These are phyloP conservation scores for Adansonia rubrostipa DNA, from an alignment of 441 rosid genomes.

Conservation along the genomic window DNA sequence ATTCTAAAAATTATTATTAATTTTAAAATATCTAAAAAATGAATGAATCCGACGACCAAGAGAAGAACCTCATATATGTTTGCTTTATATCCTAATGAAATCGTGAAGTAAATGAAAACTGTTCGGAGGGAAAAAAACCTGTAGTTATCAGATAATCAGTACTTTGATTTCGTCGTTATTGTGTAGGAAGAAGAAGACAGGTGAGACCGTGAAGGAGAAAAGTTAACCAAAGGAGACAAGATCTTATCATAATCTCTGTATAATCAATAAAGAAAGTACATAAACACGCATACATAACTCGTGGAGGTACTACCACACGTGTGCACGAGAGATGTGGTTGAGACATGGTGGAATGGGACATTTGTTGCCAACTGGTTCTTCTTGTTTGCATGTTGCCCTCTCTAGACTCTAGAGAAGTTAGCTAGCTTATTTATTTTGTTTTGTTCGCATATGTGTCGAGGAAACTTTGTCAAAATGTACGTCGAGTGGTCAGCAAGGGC, in stretches of 20 bases:
- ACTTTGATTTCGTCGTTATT: not conserved
- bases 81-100: not conserved
- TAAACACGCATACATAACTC: not conserved
- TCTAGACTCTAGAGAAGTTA: too few relatives aligned
- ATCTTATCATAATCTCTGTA: slow-evolving; percentile 39
- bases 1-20: not conserved
- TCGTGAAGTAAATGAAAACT: too few relatives aligned
- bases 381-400: too few relatives aligned
- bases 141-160: not conserved
- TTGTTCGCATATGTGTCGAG: too few relatives aligned
- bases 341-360: slow-evolving; percentile 35
- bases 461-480: too few relatives aligned
- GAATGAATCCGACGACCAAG: not conserved
- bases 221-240: slow-evolving; percentile 34
- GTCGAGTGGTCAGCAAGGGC: too few relatives aligned
- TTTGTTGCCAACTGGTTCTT: not conserved
- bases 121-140: too few relatives aligned
- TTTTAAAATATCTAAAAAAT: not conserved
- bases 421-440: too few relatives aligned
- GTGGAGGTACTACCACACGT: slow-evolving; percentile 22
- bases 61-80: not conserved
- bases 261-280: not conserved
- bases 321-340: slow-evolving; percentile 23
- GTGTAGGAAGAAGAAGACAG: slow-evolving; percentile 18
- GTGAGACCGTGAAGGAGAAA: not conserved